These are phyloP conservation scores for Epichloe bromicola DNA, from an alignment of 2,329 filamentous ascomycete species.

Conservation along the genomic window DNA sequence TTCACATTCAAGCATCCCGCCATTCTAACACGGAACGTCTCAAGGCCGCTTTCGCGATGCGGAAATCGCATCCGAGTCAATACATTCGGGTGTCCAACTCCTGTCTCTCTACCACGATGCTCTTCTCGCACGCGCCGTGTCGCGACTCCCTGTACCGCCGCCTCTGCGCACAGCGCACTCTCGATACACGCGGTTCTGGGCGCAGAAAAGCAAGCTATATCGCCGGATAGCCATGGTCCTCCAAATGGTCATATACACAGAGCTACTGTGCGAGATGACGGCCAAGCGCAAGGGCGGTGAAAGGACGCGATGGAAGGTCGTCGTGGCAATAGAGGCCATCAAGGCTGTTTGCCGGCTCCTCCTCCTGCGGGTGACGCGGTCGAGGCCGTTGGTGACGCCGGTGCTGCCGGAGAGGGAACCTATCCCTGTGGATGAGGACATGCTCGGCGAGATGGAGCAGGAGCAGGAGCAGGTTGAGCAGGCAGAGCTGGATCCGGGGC, in stretches of 20 bases:
- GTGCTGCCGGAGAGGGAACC: constrained; percentile 76
- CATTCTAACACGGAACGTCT: background rate
- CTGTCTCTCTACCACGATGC: constrained; percentile 88
- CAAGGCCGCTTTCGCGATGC: constrained; percentile 75
- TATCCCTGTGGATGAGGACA: constrained; percentile 44
- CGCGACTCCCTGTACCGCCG: constrained; percentile 45
- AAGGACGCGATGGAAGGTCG: constrained; percentile 69
- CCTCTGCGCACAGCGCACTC: constrained; percentile 43
- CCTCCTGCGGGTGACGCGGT: constrained; percentile 70
- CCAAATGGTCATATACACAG: constrained; percentile 87
- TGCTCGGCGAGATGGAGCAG: constrained; percentile 28
- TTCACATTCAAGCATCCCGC: background rate
- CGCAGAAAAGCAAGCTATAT: constrained; percentile 54
- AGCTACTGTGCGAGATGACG: constrained; percentile 95
- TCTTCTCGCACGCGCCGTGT: constrained; percentile 56
- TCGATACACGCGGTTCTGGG: constrained; percentile 57
- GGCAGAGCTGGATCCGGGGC: constrained; percentile 24
- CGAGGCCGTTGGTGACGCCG: constrained; percentile 69
- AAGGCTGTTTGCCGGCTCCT: constrained; percentile 78
- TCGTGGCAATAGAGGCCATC: constrained; percentile 71
- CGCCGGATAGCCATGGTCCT: constrained; percentile 68
- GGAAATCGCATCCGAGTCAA: constrained; percentile 85
- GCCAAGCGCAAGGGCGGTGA: constrained; percentile 76
- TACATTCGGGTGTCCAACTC: constrained; percentile 79
- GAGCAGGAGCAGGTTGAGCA: constrained; percentile 24